Evolutionary conservation across 2,329 filamentous ascomycete species (phyloP).

Genomic region (Aspergillus candidus): DNA sequence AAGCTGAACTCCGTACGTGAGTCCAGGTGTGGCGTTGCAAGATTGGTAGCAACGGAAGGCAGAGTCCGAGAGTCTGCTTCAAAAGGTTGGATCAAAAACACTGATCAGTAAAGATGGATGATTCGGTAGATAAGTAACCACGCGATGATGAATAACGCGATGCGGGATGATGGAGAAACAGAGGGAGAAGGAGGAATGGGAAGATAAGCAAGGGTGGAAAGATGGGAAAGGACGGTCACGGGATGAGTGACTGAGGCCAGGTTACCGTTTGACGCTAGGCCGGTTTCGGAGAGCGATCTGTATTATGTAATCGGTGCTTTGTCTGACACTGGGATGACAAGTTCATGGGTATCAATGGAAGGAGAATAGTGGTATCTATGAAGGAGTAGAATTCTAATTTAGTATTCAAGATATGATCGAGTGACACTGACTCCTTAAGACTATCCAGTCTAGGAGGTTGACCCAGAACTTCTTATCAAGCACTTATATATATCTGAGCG

Average conservation of each 20-base stretch:
- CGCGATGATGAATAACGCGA: conserved; percentile 11
- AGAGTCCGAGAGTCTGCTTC: conserved; percentile 6
- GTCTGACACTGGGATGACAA: no score
- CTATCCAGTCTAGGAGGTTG: no score
- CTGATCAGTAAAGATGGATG: background rate
- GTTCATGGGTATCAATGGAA: no score
- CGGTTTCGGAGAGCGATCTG: conserved; percentile 12
- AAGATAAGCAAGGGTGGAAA: conserved; percentile 8
- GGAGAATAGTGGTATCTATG: no score
- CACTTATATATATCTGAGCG: no score
- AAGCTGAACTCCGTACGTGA: conserved; percentile 6
- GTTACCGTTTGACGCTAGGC: conserved; percentile 16
- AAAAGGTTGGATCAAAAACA: background rate
- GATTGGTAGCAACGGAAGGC: conserved; percentile 5
- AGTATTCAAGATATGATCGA: no score
- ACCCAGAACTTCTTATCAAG: no score
- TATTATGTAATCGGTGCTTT: background rate
- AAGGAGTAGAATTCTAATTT: no score
- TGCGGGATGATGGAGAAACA: conserved; percentile 10
- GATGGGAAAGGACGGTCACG: conserved; percentile 11
- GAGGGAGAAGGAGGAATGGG: conserved; percentile 7
- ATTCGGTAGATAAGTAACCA: background rate
- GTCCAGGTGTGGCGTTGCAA: conserved; percentile 6
- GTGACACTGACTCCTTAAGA: no score
- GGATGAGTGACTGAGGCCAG: no score